phyloP scores from a whole-genome alignment of 129 eudicot genomes.

The Erigeron canadensis region DNA sequence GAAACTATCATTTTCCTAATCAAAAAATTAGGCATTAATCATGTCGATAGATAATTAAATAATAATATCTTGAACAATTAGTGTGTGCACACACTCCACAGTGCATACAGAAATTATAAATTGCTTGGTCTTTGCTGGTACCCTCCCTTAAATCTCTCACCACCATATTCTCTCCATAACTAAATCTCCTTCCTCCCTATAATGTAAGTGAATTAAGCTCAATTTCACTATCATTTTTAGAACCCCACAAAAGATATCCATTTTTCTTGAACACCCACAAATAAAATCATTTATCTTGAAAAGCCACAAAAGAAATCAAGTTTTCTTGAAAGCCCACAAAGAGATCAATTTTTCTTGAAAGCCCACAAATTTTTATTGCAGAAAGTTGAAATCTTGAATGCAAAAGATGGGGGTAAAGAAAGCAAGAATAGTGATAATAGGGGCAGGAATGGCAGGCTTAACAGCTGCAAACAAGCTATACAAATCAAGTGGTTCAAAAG shows the following conservation, averaged over 20 bases:
- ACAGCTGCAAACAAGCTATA: conserved; percentile 90
- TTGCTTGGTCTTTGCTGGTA: conserved; percentile 3
- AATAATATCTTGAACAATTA: background rate
- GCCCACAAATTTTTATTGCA: conserved; percentile 17
- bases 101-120: conserved; percentile 16
- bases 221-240: background rate
- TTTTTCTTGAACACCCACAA: conserved; percentile 15
- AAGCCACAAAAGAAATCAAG: background rate
- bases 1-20: too few species aligned
- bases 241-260: background rate
- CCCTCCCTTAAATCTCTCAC: conserved; percentile 22
- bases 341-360: conserved; percentile 12
- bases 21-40: background rate
- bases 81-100: conserved; percentile 21
- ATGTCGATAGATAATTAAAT: background rate
- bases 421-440: conserved; percentile 81
- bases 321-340: background rate
- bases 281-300: background rate
- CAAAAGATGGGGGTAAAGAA: conserved; percentile 61
- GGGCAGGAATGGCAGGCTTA: conserved; percentile 92
- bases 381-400: background rate
- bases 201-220: background rate
- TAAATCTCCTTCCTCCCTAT: conserved; percentile 2
- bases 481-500: conserved; percentile 37
- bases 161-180: conserved; percentile 31